phyloP scores from a whole-genome alignment of 345 rosid genomes.

The Brassica incana region DNA sequence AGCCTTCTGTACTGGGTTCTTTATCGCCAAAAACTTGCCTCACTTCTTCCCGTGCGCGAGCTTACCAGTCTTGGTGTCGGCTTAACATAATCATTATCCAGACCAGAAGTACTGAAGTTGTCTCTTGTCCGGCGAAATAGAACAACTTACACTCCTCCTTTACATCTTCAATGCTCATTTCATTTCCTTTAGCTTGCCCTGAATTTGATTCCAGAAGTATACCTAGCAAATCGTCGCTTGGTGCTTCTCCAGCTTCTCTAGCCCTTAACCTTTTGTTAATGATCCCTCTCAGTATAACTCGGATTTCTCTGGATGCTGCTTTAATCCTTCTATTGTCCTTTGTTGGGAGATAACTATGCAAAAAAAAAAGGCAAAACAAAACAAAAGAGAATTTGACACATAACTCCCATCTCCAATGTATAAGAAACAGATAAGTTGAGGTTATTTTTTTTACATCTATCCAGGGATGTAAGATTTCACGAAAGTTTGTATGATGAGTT shows the following conservation, averaged over 20 bases:
- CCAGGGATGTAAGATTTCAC: background rate
- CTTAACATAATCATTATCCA: background rate
- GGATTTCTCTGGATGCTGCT: slow-evolving; percentile 33
- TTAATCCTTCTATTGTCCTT: slow-evolving; percentile 45
- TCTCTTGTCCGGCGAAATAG: background rate
- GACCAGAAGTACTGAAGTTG: background rate
- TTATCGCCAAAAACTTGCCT: background rate
- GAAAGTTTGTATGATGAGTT: background rate
- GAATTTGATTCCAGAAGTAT: slow-evolving; percentile 23
- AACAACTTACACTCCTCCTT: background rate
- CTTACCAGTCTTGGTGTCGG: background rate
- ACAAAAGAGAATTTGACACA: background rate
- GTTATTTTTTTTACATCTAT: background rate
- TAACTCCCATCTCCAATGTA: background rate
- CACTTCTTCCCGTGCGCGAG: background rate
- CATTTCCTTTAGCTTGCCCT: background rate
- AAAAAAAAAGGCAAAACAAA: background rate
- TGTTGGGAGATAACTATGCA: slow-evolving; percentile 52
- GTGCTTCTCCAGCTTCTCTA: slow-evolving; percentile 19
- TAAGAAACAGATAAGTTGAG: background rate
- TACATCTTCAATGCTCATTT: background rate
- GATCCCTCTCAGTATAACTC: slow-evolving; percentile 14
- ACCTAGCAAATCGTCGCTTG: slow-evolving; percentile 44
- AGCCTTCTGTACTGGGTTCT: background rate
- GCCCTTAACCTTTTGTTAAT: slow-evolving; percentile 41